These are phyloP conservation scores for Trametes sp. DNA, from an alignment of 1,284 basidiomycete species.

Conservation along the genomic window DNA sequence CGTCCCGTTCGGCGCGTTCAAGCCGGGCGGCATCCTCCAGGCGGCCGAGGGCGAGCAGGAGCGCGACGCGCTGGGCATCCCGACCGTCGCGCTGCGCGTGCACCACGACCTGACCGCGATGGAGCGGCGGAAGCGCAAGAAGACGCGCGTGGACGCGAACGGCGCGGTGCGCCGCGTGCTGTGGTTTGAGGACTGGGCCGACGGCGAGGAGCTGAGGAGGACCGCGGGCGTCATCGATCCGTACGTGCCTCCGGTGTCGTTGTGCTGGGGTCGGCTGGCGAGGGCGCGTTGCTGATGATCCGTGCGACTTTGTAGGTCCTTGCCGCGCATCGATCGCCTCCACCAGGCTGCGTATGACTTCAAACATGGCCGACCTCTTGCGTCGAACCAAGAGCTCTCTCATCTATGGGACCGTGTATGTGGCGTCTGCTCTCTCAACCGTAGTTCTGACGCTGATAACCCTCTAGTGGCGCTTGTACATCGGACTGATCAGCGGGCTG, in stretches of 20 bases:
- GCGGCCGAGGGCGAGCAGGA: constrained; percentile 41
- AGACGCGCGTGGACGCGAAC: constrained; percentile 24
- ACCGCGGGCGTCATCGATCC: constrained; percentile 45
- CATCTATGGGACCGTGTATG: constrained; percentile 69
- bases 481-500: constrained; percentile 53
- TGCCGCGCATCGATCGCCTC: constrained; percentile 58
- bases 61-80: constrained; percentile 67
- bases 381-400: constrained; percentile 47
- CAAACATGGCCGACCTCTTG: constrained; percentile 56
- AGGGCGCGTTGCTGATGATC: not conserved
- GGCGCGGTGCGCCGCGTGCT: constrained; percentile 41
- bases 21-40: constrained; percentile 61
- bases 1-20: constrained; percentile 65
- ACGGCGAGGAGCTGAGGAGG: constrained; percentile 53
- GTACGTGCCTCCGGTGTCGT: constrained; percentile 45
- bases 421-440: not conserved
- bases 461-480: constrained; percentile 58
- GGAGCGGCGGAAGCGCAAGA: constrained; percentile 54
- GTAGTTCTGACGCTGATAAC: not conserved
- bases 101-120: constrained; percentile 54
- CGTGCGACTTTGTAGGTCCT: constrained; percentile 42
- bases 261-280: not conserved
- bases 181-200: constrained; percentile 76
- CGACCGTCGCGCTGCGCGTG: constrained; percentile 62
- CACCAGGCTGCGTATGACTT: constrained; percentile 65